These are phyloP conservation scores for Diaporthe sp. DNA, from an alignment of 2,329 filamentous ascomycete species.

Conservation along the genomic window DNA sequence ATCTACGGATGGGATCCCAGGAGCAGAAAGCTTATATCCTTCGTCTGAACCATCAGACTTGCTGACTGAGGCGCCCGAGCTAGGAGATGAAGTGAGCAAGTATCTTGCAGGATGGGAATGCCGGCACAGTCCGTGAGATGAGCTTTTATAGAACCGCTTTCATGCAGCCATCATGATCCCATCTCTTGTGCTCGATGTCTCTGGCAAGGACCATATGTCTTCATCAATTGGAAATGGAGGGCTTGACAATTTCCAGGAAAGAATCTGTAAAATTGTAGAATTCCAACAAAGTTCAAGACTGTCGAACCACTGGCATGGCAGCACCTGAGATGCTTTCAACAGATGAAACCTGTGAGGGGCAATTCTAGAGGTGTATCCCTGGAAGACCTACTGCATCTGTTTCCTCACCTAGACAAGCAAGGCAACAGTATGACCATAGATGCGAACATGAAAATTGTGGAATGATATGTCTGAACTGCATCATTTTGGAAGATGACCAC, in stretches of 20 bases:
- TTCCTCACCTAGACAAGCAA: neutral
- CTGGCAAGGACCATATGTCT: neutral
- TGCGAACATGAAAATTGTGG: neutral
- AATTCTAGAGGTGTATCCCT: neutral
- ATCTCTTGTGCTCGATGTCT: neutral
- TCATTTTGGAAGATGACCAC: too few species aligned
- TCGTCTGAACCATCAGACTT: neutral
- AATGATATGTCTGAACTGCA: neutral
- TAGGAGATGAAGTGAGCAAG: conserved; percentile 7
- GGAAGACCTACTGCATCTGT: neutral
- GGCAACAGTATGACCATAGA: neutral
- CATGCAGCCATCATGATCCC: neutral
- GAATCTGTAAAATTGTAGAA: too few species aligned
- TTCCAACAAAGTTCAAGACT: neutral
- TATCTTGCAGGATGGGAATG: neutral
- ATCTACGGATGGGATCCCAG: conserved; percentile 20
- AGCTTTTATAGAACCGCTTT: neutral
- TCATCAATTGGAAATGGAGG: neutral
- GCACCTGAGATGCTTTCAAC: conserved; percentile 4
- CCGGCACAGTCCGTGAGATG: neutral
- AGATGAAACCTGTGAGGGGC: neutral
- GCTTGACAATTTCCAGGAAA: neutral
- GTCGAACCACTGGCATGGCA: neutral
- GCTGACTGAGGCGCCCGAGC: neutral
- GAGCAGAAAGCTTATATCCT: conserved; percentile 10